Percentiles rank a stretch among this genome's conserved stretches.
phyloP scores from a whole-genome alignment of 768 basidiomycete species.

The Tephrocybe rancida region DNA sequence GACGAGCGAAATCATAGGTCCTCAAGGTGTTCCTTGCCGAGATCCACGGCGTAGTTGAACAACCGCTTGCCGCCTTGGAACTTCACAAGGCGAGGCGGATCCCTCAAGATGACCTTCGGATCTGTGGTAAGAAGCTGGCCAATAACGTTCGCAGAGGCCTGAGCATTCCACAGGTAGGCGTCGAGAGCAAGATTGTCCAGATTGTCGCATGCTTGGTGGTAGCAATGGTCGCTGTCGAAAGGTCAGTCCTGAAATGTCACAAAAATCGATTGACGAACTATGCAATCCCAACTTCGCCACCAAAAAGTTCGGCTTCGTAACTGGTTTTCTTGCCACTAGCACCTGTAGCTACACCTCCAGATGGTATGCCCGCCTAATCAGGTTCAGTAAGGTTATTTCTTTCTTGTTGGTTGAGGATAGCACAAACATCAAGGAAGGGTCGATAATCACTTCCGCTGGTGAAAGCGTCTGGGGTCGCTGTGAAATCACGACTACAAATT shows the following conservation, averaged over 20 bases:
- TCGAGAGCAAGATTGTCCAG: conserved; percentile 24
- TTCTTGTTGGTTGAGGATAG: background rate
- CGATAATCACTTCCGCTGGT: conserved; percentile 31
- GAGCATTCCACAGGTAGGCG: conserved; percentile 11
- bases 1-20: background rate
- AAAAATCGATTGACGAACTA: conserved; percentile 12
- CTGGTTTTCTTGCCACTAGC: conserved; percentile 30
- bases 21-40: conserved; percentile 9
- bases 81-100: conserved; percentile 6
- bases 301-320: conserved; percentile 22
- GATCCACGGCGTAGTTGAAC: conserved; percentile 4
- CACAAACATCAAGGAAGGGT: conserved; percentile 28
- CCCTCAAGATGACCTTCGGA: conserved; percentile 10
- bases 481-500: background rate
- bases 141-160: conserved; percentile 9
- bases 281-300: conserved; percentile 29
- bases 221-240: conserved; percentile 24
- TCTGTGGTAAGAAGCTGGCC: conserved; percentile 5
- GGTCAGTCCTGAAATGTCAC: background rate
- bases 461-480: conserved; percentile 17
- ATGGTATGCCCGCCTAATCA: conserved; percentile 23
- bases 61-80: background rate
- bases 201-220: conserved; percentile 30
- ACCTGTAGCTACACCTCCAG: conserved; percentile 32
- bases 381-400: background rate